Conservation (phyloP, 352 stramenopile genomes). For the Phytopythium cucurbitacearum region DNA sequence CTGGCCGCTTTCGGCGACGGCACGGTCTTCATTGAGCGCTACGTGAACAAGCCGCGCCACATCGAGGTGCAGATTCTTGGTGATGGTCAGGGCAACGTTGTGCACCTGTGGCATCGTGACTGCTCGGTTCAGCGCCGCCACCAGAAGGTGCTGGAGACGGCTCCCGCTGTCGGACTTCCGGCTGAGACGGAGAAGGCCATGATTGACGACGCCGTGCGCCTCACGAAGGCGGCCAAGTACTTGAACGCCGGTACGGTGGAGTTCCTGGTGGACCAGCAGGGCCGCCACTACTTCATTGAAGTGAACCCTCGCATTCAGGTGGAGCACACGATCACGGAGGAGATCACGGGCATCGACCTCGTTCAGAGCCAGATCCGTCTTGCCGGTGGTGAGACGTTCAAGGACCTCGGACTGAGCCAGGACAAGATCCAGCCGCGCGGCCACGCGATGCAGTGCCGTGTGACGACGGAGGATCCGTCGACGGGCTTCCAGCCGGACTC, state of each 20-base stretch:
- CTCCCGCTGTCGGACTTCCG: conserved; percentile 84
- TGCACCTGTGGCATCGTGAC: conserved; percentile 96
- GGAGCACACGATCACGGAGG: conserved; percentile 91
- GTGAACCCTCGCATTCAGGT: conserved; percentile 98
- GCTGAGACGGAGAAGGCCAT: conserved; percentile 86
- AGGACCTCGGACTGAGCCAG: conserved; percentile 92
- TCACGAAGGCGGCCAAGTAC: conserved; percentile 92
- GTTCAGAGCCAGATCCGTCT: conserved; percentile 96
- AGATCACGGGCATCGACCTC: conserved; percentile 95
- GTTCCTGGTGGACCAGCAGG: conserved; percentile 95
- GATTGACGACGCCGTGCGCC: conserved; percentile 89
- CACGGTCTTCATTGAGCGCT: conserved; percentile 95
- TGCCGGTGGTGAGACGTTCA: conserved; percentile 89
- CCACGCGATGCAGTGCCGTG: conserved; percentile 96
- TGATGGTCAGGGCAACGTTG: conserved; percentile 92
- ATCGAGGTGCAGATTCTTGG: conserved; percentile 98
- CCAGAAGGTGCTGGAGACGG: conserved; percentile 97
- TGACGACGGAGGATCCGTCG: conserved; percentile 94
- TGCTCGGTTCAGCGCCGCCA: conserved; percentile 97
- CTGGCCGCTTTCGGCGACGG: conserved; percentile 93
- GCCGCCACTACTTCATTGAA: conserved; percentile 97
- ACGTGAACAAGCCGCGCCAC: conserved; percentile 94
- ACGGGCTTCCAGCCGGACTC: conserved; percentile 96
- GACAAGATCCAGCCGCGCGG: conserved; percentile 90
- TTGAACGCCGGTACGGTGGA: conserved; percentile 97